Evolutionary conservation across 495 filamentous ascomycete species (phyloP).

Genomic region (Letharia columbiana): DNA sequence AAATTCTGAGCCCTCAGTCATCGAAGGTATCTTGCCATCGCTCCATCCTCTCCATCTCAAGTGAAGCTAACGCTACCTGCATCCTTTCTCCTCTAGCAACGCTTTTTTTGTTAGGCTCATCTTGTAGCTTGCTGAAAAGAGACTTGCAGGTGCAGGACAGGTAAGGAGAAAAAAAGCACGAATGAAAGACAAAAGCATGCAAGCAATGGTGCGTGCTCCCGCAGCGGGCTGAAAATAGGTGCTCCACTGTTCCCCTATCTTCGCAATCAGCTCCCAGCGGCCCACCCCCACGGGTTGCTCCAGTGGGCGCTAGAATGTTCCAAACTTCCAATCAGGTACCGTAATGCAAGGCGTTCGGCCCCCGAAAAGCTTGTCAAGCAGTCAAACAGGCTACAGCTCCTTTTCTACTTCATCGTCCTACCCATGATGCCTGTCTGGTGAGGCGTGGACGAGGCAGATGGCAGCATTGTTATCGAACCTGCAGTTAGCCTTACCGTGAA

Average conservation of each 20-base stretch:
- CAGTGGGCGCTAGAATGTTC: conserved; percentile 13
- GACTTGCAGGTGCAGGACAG: not conserved
- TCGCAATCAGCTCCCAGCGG: not conserved
- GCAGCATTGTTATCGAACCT: not conserved
- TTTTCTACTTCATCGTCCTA: not conserved
- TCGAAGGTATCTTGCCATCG: no score
- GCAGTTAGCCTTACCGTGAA: not conserved
- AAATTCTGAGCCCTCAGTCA: no score
- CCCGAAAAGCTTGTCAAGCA: conserved; percentile 7
- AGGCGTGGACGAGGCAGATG: not conserved
- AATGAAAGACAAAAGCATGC: not conserved
- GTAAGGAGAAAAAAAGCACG: not conserved
- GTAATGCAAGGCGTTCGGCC: not conserved
- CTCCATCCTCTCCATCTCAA: no score
- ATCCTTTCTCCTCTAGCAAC: not conserved
- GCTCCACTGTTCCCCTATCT: not conserved
- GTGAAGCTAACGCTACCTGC: not conserved
- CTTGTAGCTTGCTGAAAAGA: not conserved
- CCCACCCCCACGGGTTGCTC: not conserved
- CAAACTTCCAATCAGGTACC: conserved; percentile 17
- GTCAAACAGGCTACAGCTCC: not conserved
- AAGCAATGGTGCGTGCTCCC: not conserved
- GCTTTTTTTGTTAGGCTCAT: not conserved
- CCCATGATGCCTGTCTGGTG: not conserved
- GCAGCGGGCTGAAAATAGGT: not conserved